Evolutionary conservation across 208 protist species (phyloP), one percentile per base, ranked within the genome.

Genomic region (Novymonas esmeraldas): DNA sequence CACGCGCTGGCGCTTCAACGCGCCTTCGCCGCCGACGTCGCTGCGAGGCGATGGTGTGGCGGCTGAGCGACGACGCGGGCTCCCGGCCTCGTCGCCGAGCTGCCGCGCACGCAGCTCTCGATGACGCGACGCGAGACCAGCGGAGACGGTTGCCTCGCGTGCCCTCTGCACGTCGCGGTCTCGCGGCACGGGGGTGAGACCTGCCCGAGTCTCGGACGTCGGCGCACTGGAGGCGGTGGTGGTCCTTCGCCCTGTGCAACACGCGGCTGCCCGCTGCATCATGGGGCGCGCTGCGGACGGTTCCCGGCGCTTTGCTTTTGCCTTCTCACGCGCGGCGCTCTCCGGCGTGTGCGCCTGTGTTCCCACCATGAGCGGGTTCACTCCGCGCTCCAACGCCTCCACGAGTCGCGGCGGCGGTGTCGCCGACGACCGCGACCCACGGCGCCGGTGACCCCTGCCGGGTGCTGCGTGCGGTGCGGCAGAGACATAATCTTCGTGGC

Each of bases 331-430:
- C 26, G 62, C 70, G 0, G 62, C 48, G 10, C 36, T 34, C 57
- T 69, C 70, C 26, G 48, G 22, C 24, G n/a, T 26, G 62, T 76
- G 55, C 11, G 38, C 3, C 26, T 76, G 29, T 10, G 38, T 3
- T 9, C 48, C 45, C 13, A 76, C 18, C 38, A 76, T 55, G 33
- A 70, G 49, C 1, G 70, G 70, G 45, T 76, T 64, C n/a, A 64
- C 56, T 2, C 70, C 70, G 1, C 62, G 62, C 29, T n/a, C 31
- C 46, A 76, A 54, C 46, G 56, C 70, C 48, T 76, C 62, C 26
- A 60, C 18, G 5, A 76, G 33, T 46, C 65, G 69, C 10, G 70
- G 16, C 34, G 70, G 70, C 18, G 70, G 70, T 6, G 38, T 22
- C 20, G 48, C 33, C 16, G 48, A 49, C n/a, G 63, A 7, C 10